These are phyloP conservation scores for Kazachstania sp. DNA, from an alignment of 1,139 yeast species.

Conservation along the genomic window DNA sequence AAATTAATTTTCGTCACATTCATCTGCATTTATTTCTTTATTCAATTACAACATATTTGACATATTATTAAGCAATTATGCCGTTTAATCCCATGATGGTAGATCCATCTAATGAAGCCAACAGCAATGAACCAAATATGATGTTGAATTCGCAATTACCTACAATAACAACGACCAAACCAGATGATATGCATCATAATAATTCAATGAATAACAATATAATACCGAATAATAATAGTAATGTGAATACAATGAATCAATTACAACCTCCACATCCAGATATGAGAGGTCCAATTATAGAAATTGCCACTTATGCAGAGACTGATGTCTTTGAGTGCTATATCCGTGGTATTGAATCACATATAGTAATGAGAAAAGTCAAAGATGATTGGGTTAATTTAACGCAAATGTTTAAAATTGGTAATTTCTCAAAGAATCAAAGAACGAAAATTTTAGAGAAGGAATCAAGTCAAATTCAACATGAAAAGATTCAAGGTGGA, in stretches of 20 bases:
- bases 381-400: conserved; percentile 83
- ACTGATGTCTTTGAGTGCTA: conserved; percentile 54
- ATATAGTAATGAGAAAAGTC: conserved; percentile 56
- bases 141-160: conserved; percentile 15
- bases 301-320: conserved; percentile 30
- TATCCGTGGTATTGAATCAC: conserved; percentile 27
- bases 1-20: too few species aligned
- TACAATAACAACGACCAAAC: conserved; percentile 22
- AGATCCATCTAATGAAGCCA: conserved; percentile 6
- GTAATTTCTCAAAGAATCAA: conserved; percentile 77
- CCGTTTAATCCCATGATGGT: conserved; percentile 10
- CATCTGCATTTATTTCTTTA: too few species aligned
- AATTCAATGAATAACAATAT: background rate
- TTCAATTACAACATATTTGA: too few species aligned
- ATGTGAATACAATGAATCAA: background rate
- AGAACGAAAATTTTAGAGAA: conserved; percentile 76
- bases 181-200: background rate
- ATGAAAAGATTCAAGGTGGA: conserved; percentile 91
- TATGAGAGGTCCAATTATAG: conserved; percentile 25
- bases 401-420: conserved; percentile 82
- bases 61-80: too few species aligned
- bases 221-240: background rate
- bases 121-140: background rate
- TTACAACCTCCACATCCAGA: conserved; percentile 13
- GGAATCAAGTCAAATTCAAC: conserved; percentile 76